Evolutionary conservation across 106 monocot species (phyloP), one percentile per base, ranked within the genome.

Genomic region (Alisma plantagoaquatica): DNA sequence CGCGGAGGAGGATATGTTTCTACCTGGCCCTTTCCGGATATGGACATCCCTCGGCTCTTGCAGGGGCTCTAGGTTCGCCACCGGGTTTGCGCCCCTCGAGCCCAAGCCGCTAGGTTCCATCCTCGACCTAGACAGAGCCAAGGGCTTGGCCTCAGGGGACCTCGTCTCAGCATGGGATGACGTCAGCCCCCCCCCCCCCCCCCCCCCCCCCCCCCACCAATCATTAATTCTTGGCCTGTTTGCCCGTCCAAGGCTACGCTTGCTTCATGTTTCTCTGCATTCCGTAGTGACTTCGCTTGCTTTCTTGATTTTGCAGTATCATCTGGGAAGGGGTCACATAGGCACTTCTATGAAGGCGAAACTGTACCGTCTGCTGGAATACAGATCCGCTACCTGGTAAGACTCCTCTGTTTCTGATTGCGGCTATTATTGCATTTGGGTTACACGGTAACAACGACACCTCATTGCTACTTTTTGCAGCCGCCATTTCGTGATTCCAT

Each of bases 261-360:
- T n/a, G n/a, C n/a, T n/a, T n/a, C n/a, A n/a, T n/a, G n/a, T n/a
- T n/a, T n/a, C n/a, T n/a, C n/a, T n/a, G n/a, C n/a, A n/a, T n/a
- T n/a, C n/a, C n/a, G n/a, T n/a, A n/a, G n/a, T n/a, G n/a, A n/a
- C n/a, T n/a, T n/a, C n/a, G n/a, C 16, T 14, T 41, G 21, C 32
- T 31, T 27, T 20, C 28, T 43, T 28, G 46, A 61, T 27, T 11
- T 58, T 20, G n/a, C 57, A 96, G 94, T 96, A 73, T 78, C 88
- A 96, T 70, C 54, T 88, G 70, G 88, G 88, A 71, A 84, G 94
- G 73, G 88, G 94, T 60, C 94, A 96, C 62, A 76, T 88, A 20
- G 88, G 88, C 29, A 50, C 78, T 54, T 84, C 87, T 53, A 89
- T 96, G 83, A 84, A 78, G 66, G 66, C 81, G 32, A 84, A 81